Base-by-base conservation (phyloP, 129 eudicot species). In the Calendula officinalis region DNA sequence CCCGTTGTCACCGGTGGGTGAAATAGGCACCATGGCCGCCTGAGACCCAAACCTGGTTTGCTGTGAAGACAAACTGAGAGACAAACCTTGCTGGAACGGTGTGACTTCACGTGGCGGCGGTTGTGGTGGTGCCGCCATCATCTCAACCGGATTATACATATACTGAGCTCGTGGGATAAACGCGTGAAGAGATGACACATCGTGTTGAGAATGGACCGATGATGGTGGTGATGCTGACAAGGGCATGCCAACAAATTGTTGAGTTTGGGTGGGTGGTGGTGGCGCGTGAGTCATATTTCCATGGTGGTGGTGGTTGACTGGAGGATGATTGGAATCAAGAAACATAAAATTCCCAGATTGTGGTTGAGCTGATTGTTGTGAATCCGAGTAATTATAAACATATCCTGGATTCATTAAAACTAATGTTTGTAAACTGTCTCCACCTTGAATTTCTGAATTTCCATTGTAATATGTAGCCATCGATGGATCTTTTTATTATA, bases 391-490 rank as follows among this genome's bases (percentile, higher is more conserved):
- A 69, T n/a, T n/a, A n/a, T 86, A 84, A 53, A 81, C 83, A 71
- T 86, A 82, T 39, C 85, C 87, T 3, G 87, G 91, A 59, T 82
- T 89, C 94, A 89, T 89, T 33, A 89, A 77, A 62, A 89, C 84
- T 64, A 85, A 70, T 37, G 90, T 88, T 45, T 88, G 95, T 33
- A 87, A 61, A 22, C 95, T 87, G 59, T 83, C 95, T 33, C 82
- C 80, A 8, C 83, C 84, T 72, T 80, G 85, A 71, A 83, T 83
- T 50, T 83, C 90, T 32, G 95, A 83, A 71, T 84, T 83, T 46
- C 95, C 95, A 70, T 87, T 87, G 60, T 68, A 87, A 68, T 83
- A 87, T n/a, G 95, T 78, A 50, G 87, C 87, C 95, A 83, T 83
- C 65, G 58, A 56, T 61, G 43, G n/a, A 22, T 22, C 30, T 22